Conservation (phyloP, 805 yeast genomes). For the Lachancea dasiensis region DNA sequence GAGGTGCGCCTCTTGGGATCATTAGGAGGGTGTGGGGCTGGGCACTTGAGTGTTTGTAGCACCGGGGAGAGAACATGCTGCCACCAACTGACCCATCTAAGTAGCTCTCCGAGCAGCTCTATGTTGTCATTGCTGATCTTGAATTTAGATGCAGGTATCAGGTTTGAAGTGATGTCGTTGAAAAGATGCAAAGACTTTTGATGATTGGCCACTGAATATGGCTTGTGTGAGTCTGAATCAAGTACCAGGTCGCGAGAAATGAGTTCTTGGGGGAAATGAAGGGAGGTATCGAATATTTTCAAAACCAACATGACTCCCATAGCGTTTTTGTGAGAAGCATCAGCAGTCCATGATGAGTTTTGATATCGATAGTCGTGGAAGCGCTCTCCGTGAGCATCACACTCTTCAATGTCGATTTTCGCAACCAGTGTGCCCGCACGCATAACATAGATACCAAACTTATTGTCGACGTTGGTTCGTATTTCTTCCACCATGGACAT, state of each 20-base stretch:
- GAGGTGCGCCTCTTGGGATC: conserved; percentile 5
- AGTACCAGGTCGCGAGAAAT: conserved; percentile 21
- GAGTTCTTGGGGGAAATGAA: conserved; percentile 25
- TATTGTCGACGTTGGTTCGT: conserved; percentile 23
- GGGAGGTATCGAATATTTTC: conserved; percentile 16
- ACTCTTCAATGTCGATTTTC: conserved; percentile 21
- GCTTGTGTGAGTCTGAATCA: conserved; percentile 3
- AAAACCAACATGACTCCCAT: conserved; percentile 25
- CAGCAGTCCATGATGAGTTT: conserved; percentile 26
- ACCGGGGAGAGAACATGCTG: conserved; percentile 6
- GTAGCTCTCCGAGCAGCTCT: conserved; percentile 22
- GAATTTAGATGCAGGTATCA: conserved; percentile 21
- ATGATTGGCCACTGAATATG: conserved; percentile 7
- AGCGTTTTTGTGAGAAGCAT: conserved; percentile 23
- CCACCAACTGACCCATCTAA: conserved; percentile 31
- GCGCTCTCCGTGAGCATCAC: conserved; percentile 20
- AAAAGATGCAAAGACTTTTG: conserved; percentile 12
- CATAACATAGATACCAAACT: conserved; percentile 28
- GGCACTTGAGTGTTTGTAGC: conserved; percentile 3
- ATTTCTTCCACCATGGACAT: conserved; percentile 16
- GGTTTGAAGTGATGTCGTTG: conserved; percentile 28
- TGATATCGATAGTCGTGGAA: conserved; percentile 26
- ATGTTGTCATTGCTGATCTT: conserved; percentile 29
- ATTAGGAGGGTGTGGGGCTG: conserved; percentile 1
- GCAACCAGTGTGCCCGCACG: conserved; percentile 15